A percentile compares a stretch with the other conserved stretches of the same genome.
Evolutionary conservation across 495 filamentous ascomycete genomes (phyloP).

Genomic region (Trichoderma erinaceum): DNA sequence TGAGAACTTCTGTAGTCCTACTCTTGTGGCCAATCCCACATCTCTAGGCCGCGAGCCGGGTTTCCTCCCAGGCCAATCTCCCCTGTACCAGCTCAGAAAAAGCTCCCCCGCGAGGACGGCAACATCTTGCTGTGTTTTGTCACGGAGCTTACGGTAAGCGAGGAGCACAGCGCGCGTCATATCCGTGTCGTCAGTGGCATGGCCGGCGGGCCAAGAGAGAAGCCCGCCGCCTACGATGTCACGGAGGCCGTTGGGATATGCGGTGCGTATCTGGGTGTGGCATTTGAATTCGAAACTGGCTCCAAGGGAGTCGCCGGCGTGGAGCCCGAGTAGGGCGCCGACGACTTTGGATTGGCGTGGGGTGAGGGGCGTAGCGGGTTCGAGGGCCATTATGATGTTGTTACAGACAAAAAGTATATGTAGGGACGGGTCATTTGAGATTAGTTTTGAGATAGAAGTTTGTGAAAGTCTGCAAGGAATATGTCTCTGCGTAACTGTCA

Average conservation of each 20-base stretch:
- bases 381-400: not conserved
- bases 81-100: constrained; percentile 11
- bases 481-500: not conserved
- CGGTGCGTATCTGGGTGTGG: constrained; percentile 21
- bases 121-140: not conserved
- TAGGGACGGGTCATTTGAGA: too few species aligned
- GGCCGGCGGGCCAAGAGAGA: constrained; percentile 26
- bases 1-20: constrained; percentile 2
- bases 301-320: constrained; percentile 31
- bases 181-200: constrained; percentile 18
- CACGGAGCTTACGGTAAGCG: constrained; percentile 21
- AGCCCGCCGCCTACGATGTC: constrained; percentile 28
- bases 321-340: constrained; percentile 30
- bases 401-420: not conserved
- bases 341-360: constrained; percentile 16
- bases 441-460: not conserved
- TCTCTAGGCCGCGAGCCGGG: constrained; percentile 12
- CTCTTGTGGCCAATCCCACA: constrained; percentile 12
- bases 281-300: constrained; percentile 28
- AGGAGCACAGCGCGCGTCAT: constrained; percentile 17
- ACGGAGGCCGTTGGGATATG: constrained; percentile 21
- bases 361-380: not conserved
- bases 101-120: not conserved
- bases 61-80: constrained; percentile 14
- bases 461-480: not conserved